A percentile compares a stretch with the other conserved stretches of the same genome.
Conservation (phyloP, 2,329 filamentous ascomycete genomes). For the Penicillium sp. region DNA sequence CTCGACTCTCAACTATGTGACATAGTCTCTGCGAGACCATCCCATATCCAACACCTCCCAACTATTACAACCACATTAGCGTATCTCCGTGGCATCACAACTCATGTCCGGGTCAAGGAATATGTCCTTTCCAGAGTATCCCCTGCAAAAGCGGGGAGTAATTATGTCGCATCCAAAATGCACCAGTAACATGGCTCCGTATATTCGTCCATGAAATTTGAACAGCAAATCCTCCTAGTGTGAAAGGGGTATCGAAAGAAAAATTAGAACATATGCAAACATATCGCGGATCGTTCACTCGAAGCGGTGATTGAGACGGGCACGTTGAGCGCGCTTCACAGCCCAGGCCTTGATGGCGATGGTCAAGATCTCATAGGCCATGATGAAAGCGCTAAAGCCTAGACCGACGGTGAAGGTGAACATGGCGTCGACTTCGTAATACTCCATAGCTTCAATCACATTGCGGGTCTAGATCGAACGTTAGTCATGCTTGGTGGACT, state of each 20-base stretch:
- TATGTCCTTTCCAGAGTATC: background rate
- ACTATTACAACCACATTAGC: slow-evolving; percentile 8
- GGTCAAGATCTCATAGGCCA: slow-evolving; percentile 76
- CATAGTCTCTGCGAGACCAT: background rate
- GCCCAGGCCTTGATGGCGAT: slow-evolving; percentile 90
- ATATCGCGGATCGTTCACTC: slow-evolving; percentile 16
- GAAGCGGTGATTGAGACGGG: slow-evolving; percentile 33
- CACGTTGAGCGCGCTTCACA: slow-evolving; percentile 43
- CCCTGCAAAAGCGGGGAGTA: background rate
- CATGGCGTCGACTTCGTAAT: slow-evolving; percentile 79
- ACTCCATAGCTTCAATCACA: slow-evolving; percentile 71
- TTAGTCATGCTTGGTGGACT: slow-evolving; percentile 20
- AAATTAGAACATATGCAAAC: background rate
- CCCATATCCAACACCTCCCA: background rate
- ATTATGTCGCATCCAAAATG: slow-evolving; percentile 2
- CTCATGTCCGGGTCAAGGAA: background rate
- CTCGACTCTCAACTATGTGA: background rate
- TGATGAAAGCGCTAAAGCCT: slow-evolving; percentile 75
- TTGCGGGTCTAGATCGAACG: slow-evolving; percentile 60
- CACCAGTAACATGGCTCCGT: slow-evolving; percentile 1
- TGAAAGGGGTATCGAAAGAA: slow-evolving; percentile 18
- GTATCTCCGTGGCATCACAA: background rate
- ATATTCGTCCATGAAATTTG: background rate
- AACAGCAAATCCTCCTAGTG: slow-evolving; percentile 6
- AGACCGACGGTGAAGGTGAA: slow-evolving; percentile 86